Evolutionary conservation across 1,139 yeast species (phyloP).

Genomic region (Nematodospora anomalae): DNA sequence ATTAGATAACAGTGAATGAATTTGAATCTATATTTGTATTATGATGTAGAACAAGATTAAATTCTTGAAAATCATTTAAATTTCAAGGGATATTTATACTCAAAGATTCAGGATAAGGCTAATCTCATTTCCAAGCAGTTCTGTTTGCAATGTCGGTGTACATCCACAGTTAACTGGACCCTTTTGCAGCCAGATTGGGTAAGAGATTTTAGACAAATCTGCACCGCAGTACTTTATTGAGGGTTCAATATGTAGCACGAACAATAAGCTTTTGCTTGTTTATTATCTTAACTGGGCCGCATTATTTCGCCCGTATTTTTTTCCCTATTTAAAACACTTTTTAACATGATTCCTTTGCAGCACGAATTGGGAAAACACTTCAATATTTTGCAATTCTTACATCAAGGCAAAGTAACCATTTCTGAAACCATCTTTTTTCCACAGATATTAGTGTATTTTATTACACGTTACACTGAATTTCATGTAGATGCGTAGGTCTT

Average conservation of each 20-base stretch:
- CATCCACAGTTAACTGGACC: constrained; percentile 1
- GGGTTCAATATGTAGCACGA: neutral
- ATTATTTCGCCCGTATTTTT: too few species aligned
- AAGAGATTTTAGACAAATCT: constrained; percentile 1
- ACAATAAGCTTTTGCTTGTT: neutral
- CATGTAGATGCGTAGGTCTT: too few species aligned
- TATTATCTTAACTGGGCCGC: too few species aligned
- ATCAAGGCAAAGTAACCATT: too few species aligned
- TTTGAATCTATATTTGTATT: neutral
- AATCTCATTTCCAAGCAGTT: neutral
- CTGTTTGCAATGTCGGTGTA: neutral
- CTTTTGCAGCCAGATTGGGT: constrained; percentile 16
- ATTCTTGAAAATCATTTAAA: neutral
- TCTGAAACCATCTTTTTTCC: too few species aligned
- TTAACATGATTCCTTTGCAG: constrained; percentile 9
- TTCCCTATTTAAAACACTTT: constrained; percentile 4
- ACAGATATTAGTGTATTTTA: too few species aligned
- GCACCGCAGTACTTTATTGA: neutral
- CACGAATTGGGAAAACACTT: constrained; percentile 3
- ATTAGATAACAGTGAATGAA: constrained; percentile 1
- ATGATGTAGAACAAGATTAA: neutral
- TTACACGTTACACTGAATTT: too few species aligned
- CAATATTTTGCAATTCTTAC: too few species aligned
- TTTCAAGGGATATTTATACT: constrained; percentile 1
- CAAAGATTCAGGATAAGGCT: neutral